Evolutionary conservation across 306 rosid species (phyloP).

Genomic region (Senna tora): DNA sequence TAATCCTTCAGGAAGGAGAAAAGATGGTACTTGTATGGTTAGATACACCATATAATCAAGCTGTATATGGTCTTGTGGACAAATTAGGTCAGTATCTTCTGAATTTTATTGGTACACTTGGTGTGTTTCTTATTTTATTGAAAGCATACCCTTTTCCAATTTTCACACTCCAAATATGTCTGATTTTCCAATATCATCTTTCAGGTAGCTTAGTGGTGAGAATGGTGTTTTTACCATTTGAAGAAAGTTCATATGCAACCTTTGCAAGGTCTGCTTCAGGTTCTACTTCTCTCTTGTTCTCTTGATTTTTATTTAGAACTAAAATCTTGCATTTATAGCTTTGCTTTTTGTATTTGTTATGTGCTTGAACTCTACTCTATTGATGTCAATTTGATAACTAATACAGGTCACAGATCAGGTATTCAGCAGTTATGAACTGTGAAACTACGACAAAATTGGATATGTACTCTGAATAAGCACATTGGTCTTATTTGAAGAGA

Average conservation of each 20-base stretch:
- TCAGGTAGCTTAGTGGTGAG: conserved; percentile 98
- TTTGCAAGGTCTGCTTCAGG: conserved; percentile 99
- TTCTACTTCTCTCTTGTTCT: conserved; percentile 61
- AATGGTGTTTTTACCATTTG: conserved; percentile 91
- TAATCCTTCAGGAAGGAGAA: conserved; percentile 98
- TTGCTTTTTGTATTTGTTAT: no score
- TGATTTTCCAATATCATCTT: conserved; percentile 34
- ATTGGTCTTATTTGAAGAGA: no score
- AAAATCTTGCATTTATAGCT: no score
- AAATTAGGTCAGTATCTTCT: conserved; percentile 66
- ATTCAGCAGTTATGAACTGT: no score
- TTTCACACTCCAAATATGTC: conserved; percentile 23
- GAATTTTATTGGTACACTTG: background rate
- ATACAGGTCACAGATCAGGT: no score
- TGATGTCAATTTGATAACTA: no score
- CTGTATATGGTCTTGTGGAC: conserved; percentile 90
- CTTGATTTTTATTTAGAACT: background rate
- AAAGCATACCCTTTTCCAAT: background rate
- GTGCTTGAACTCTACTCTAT: no score
- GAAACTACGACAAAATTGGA: no score
- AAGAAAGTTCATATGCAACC: conserved; percentile 88
- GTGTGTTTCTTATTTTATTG: conserved; percentile 6
- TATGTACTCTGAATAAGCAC: no score
- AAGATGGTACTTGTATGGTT: conserved; percentile 93
- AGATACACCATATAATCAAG: conserved; percentile 94